Evolutionary conservation across 2,329 filamentous ascomycete species (phyloP), one percentile per base, ranked within the genome.

Genomic region (Colletotrichum cereale): DNA sequence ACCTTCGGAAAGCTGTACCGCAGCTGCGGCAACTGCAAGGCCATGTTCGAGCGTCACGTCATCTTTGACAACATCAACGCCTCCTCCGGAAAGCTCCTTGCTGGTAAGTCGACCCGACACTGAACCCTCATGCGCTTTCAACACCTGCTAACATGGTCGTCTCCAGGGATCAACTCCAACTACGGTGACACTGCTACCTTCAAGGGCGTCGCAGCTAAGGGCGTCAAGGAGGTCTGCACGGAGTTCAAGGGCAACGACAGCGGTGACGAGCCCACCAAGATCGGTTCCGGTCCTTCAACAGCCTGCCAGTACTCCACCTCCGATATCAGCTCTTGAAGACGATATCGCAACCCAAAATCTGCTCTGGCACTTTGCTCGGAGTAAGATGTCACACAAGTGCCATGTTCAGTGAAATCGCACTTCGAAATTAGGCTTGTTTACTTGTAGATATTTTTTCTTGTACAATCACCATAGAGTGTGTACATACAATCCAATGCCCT

Each of bases 1-100:
- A 48, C 64, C 44, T 73, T 73, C 8, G 72, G 72, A 16, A 73
- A 73, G 72, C 72, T 73, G 34, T 73, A 73, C 64, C 72, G 72
- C 69, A 62, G 60, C 48, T 73, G 72, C 65, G 72, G 72, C 48
- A 73, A 73, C 72, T 73, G 72, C 64, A 69, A 73, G 61, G 44
- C 63, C 36, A 69, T 62, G 60, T 52, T 16, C 42, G 62, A 69
- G 65, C 70, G 72, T 29, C 71, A 73, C 70, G 70, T 73, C 60
- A 55, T 67, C 62, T 36, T 73, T 6, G 61, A 73, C 42, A 55
- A 70, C 66, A 66, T 73, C 66, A 70, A 70, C 34, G 72, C 72
- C 55, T 68, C 69, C 47, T 65, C 61, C 38, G 72, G 72, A 55
- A 68, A 72, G 64, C 61, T 73, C 55, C 72, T 73, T 42, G 69